Evolutionary conservation across 345 rosid genomes (phyloP).

Genomic region (Salix purpurea): DNA sequence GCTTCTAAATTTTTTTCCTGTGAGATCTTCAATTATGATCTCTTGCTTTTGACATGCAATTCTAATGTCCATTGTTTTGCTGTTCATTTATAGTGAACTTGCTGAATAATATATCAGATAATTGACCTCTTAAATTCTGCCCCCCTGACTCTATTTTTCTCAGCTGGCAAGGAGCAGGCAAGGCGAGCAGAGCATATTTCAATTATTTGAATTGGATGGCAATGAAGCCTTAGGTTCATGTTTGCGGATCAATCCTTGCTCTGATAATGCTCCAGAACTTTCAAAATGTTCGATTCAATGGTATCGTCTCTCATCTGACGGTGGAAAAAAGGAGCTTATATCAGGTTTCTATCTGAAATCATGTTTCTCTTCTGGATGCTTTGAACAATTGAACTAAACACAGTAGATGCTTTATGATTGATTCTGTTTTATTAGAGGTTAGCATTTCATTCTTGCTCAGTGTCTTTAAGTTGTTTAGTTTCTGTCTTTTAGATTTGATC

Average conservation of each 20-base stretch:
- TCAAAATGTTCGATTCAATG: constrained; percentile 73
- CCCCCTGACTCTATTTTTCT: constrained; percentile 2
- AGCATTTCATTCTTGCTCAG: neutral
- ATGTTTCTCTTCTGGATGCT: neutral
- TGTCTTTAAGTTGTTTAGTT: neutral
- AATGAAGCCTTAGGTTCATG: constrained; percentile 79
- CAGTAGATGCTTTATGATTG: neutral
- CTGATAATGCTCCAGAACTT: constrained; percentile 62
- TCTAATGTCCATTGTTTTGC: neutral
- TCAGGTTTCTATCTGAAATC: constrained; percentile 52
- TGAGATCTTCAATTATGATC: neutral
- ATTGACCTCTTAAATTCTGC: constrained; percentile 12
- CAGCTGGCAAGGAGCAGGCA: constrained; percentile 70
- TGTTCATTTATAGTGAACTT: neutral
- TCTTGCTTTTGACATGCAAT: neutral
- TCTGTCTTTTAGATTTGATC: neutral
- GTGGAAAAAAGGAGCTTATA: constrained; percentile 71
- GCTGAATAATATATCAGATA: neutral
- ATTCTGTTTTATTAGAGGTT: neutral
- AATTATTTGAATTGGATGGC: constrained; percentile 71
- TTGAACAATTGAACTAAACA: neutral
- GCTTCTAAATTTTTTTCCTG: neutral
- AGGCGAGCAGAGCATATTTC: constrained; percentile 43
- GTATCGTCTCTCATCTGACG: constrained; percentile 73
- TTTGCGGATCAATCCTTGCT: constrained; percentile 63